Percentiles rank a stretch among this genome's conserved stretches.
These are phyloP conservation scores for Roridomyces roridus DNA, from an alignment of 768 basidiomycete genomes.

Conservation along the genomic window DNA sequence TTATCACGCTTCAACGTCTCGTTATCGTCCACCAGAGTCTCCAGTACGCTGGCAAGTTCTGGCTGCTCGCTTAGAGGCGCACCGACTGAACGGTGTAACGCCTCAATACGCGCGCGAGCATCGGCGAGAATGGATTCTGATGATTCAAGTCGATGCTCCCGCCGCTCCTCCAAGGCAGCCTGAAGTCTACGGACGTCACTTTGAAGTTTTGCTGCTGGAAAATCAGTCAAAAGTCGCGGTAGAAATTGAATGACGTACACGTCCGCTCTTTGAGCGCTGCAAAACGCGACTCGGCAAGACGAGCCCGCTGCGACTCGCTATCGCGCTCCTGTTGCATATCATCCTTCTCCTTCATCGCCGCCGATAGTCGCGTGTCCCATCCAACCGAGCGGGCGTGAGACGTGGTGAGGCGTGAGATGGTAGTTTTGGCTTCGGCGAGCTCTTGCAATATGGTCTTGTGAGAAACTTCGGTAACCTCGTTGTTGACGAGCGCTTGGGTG, in stretches of 20 bases:
- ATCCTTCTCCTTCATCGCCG: slow-evolving; percentile 76
- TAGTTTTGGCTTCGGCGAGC: slow-evolving; percentile 72
- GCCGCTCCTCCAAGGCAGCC: slow-evolving; percentile 65
- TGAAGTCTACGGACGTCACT: slow-evolving; percentile 68
- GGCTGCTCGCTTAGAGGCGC: slow-evolving; percentile 45
- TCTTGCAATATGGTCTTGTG: slow-evolving; percentile 77
- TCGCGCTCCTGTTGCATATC: slow-evolving; percentile 87
- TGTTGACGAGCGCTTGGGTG: slow-evolving; percentile 80
- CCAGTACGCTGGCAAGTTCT: slow-evolving; percentile 73
- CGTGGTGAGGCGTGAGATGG: slow-evolving; percentile 69
- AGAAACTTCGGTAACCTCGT: slow-evolving; percentile 80
- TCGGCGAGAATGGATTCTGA: slow-evolving; percentile 73
- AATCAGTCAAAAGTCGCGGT: not conserved
- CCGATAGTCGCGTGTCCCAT: slow-evolving; percentile 68
- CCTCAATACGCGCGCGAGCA: slow-evolving; percentile 66
- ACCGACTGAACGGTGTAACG: slow-evolving; percentile 64
- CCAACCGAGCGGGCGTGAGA: slow-evolving; percentile 75
- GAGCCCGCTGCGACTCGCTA: slow-evolving; percentile 68
- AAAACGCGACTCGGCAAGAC: slow-evolving; percentile 70
- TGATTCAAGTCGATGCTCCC: slow-evolving; percentile 64
- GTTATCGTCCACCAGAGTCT: slow-evolving; percentile 87
- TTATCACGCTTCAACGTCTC: slow-evolving; percentile 84
- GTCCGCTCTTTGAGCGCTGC: slow-evolving; percentile 70
- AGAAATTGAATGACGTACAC: slow-evolving; percentile 44
- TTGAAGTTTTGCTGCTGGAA: slow-evolving; percentile 66